Evolutionary conservation across 2,329 filamentous ascomycete genomes (phyloP).

Genomic region (Graphiopsis chlorocephala): DNA sequence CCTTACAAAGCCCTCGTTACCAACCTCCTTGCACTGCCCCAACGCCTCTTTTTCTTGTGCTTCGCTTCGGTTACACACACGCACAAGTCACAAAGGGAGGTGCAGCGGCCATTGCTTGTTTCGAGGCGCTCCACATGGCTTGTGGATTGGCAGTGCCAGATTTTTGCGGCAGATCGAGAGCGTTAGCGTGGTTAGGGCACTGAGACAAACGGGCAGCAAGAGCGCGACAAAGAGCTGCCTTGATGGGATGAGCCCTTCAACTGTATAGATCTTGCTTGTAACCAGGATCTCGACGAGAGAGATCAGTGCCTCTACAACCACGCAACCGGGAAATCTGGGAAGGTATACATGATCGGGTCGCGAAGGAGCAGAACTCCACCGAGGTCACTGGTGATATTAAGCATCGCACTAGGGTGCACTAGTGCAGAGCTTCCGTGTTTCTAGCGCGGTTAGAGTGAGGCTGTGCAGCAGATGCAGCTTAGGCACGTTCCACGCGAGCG

Average conservation of each 20-base stretch:
- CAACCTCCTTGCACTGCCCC: slow-evolving; percentile 6
- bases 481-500: slow-evolving; percentile 8
- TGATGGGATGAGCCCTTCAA: too few species aligned
- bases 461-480: slow-evolving; percentile 6
- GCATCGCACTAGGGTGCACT: not conserved
- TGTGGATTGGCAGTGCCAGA: not conserved
- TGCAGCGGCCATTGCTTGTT: slow-evolving; percentile 7
- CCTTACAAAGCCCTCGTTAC: not conserved
- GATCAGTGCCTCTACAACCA: not conserved
- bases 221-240: not conserved
- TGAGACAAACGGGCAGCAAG: not conserved
- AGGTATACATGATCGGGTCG: not conserved
- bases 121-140: slow-evolving; percentile 4
- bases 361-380: not conserved
- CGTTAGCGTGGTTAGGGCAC: not conserved
- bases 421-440: not conserved
- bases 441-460: slow-evolving; percentile 1
- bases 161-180: slow-evolving; percentile 5
- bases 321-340: not conserved
- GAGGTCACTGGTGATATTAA: slow-evolving; percentile 6
- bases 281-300: not conserved
- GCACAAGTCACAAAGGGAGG: not conserved
- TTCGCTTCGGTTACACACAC: not conserved
- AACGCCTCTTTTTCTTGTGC: not conserved
- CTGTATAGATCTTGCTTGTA: not conserved